Evolutionary conservation across 306 rosid genomes (phyloP), one percentile per base, ranked within the genome.

Genomic region (Betula pendula): DNA sequence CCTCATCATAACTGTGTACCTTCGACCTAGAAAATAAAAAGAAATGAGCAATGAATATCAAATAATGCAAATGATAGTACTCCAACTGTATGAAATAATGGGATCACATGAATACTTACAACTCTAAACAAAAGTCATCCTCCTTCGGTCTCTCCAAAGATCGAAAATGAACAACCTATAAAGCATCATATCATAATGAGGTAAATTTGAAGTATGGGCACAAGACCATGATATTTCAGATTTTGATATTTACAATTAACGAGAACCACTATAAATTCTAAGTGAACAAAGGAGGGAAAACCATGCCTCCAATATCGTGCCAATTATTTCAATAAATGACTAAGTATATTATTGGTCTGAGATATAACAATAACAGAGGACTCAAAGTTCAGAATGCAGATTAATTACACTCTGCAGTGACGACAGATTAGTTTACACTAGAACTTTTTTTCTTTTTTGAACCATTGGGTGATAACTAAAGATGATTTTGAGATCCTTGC

Each of bases 91-190:
- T 20, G 27, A 8, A 24, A 43, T 29, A 51, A 69, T 49, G n/a
- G 59, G 55, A 27, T 49, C 29, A 74, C 24, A 33, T 17, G 56
- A 72, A 60, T 71, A 84, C 96, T 88, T 74, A 94, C 98, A 94
- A 82, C 74, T 94, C 96, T 50, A 92, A 84, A 80, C 83, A 84
- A 76, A 94, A 94, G 63, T 90, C 95, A 52, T 94, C 97, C 79
- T 94, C 98, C 70, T 94, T 94, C 12, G 98, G 97, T 79, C 83
- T 92, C 86, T 92, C 96, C 84, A 94, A 83, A 71, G 79, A 85
- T 56, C 98, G 92, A 75, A 92, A 94, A 82, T 80, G 98, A 76
- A 94, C 98, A 78, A 92, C 85, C 98, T 94, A 83, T 58, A 85
- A 72, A 75, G 50, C 38, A 85, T 79, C 78, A 69, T 35, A 65